Conservation (phyloP, 345 rosid species). For the Crucihimalaya himalaica region DNA sequence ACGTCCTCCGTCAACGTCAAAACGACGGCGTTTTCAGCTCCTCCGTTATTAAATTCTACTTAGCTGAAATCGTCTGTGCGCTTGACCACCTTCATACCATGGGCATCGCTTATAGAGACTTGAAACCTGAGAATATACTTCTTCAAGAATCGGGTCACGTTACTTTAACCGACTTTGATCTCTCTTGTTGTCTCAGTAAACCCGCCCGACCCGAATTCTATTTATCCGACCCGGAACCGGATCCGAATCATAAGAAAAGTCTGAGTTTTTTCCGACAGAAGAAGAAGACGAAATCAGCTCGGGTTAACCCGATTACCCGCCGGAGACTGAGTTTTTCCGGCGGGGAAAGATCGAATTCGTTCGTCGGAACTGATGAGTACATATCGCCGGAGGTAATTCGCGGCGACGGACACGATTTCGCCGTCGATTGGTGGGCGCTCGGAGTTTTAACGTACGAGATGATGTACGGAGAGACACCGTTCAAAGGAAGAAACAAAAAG, state of each 20-base stretch:
- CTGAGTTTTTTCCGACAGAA: constrained; percentile 42
- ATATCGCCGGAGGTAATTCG: constrained; percentile 88
- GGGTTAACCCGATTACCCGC: constrained; percentile 84
- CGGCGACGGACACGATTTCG: constrained; percentile 90
- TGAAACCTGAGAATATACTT: constrained; percentile 90
- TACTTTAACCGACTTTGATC: constrained; percentile 94
- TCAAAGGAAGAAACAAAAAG: constrained; percentile 66
- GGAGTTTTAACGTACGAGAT: constrained; percentile 84
- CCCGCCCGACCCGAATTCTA: constrained; percentile 31
- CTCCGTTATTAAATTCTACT: constrained; percentile 71
- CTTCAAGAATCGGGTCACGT: constrained; percentile 87
- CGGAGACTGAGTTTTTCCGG: constrained; percentile 51
- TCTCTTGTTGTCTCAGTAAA: constrained; percentile 60
- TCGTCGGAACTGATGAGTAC: constrained; percentile 93
- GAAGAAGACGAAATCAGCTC: constrained; percentile 68
- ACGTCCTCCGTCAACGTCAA: constrained; percentile 79
- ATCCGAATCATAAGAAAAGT: constrained; percentile 19
- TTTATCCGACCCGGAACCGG: constrained; percentile 34
- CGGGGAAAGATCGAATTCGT: constrained; percentile 71
- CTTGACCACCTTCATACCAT: constrained; percentile 72
- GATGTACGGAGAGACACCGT: constrained; percentile 81
- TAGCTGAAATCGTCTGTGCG: constrained; percentile 86
- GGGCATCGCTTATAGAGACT: constrained; percentile 85
- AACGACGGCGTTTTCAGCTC: constrained; percentile 84
- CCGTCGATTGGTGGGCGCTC: constrained; percentile 98